Evolutionary conservation across 108 stramenopile species (phyloP).

Genomic region (Cyclotella distinguenda): DNA sequence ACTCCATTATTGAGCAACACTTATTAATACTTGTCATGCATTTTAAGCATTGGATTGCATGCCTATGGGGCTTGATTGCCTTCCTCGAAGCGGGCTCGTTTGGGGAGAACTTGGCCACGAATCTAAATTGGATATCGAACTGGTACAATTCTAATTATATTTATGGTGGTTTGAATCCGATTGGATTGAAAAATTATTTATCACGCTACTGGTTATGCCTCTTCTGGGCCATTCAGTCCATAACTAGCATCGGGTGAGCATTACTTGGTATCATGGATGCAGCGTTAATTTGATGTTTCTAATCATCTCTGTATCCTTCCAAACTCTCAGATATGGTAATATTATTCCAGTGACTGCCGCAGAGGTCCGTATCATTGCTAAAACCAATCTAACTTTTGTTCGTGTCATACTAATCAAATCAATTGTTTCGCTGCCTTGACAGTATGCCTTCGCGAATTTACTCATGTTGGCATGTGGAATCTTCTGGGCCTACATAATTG

Average conservation of each 20-base stretch:
- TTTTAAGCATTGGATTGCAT: slow-evolving; percentile 3
- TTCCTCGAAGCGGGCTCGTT: slow-evolving; percentile 16
- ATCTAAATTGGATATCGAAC: slow-evolving; percentile 49
- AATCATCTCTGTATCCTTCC: neutral
- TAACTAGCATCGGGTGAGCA: slow-evolving; percentile 46
- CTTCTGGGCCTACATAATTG: slow-evolving; percentile 50
- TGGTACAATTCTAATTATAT: slow-evolving; percentile 33
- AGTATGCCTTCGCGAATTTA: slow-evolving; percentile 30
- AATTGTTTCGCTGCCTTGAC: neutral
- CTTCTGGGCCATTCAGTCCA: slow-evolving; percentile 54
- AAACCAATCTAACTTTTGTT: neutral
- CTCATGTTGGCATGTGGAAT: slow-evolving; percentile 39
- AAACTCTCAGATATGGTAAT: slow-evolving; percentile 36
- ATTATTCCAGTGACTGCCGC: slow-evolving; percentile 38
- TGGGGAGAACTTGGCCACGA: slow-evolving; percentile 32
- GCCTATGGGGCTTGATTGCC: slow-evolving; percentile 26
- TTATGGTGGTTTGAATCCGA: slow-evolving; percentile 46
- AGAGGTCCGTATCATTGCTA: slow-evolving; percentile 14
- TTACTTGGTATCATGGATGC: neutral
- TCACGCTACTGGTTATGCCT: slow-evolving; percentile 45
- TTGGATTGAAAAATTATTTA: slow-evolving; percentile 39
- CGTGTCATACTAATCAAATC: neutral
- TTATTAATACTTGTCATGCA: neutral
- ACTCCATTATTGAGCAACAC: neutral
- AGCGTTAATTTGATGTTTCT: neutral